Percentiles rank a stretch among this genome's conserved stretches.
Conservation (phyloP, 768 basidiomycete genomes). For the Vararia minispora region DNA sequence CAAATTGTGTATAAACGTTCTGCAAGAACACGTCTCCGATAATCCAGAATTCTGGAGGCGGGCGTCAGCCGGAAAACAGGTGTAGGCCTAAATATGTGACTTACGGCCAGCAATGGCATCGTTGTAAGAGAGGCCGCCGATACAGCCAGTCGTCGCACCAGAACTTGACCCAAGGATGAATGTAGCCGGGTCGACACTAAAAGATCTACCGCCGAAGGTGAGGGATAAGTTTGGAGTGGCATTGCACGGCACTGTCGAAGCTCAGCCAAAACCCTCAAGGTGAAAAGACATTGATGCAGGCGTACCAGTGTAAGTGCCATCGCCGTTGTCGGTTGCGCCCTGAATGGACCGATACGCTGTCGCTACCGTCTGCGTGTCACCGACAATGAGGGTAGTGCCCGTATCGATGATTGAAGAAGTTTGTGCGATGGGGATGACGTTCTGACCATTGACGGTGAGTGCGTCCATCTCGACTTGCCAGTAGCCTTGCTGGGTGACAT, state of each 20-base stretch:
- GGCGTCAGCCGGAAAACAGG: background rate
- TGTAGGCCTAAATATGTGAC: background rate
- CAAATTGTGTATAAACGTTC: conserved; percentile 5
- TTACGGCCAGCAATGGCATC: conserved; percentile 3
- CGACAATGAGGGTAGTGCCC: conserved; percentile 26
- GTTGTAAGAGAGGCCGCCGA: background rate
- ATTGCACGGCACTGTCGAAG: conserved; percentile 2
- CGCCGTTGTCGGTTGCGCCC: background rate
- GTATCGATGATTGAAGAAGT: conserved; percentile 29
- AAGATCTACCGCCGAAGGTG: background rate
- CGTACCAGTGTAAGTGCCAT: conserved; percentile 1
- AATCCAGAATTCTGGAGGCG: conserved; percentile 2
- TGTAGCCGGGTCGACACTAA: background rate
- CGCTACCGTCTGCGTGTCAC: conserved; percentile 7
- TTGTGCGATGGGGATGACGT: conserved; percentile 7
- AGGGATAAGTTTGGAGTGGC: background rate
- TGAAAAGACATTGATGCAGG: too few species aligned
- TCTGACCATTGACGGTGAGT: conserved; percentile 18
- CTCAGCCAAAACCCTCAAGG: too few species aligned
- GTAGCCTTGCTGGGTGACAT: conserved; percentile 20
- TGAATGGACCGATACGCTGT: background rate
- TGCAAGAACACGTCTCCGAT: conserved; percentile 7
- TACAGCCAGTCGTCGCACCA: background rate
- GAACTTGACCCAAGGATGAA: conserved; percentile 1
- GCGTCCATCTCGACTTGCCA: conserved; percentile 27